Evolutionary conservation across 192 early-diverging fungal species (phyloP), one percentile per base, ranked within the genome.

Genomic region (Umbelopsis vinacea): DNA sequence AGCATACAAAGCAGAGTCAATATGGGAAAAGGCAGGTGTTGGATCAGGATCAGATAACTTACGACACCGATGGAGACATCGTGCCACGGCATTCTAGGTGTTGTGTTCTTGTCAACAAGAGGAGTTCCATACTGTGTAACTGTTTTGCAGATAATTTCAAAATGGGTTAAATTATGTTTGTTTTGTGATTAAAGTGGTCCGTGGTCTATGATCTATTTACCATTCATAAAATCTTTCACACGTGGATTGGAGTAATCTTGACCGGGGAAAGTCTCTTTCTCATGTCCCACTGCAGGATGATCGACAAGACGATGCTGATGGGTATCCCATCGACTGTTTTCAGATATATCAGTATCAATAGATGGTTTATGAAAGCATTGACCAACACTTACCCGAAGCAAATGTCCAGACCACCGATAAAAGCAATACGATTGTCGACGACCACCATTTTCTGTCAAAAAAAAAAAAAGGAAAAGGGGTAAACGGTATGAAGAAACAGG

Each of bases 191-290:
- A 19, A 46, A 14, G 2, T 9, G 43, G 15, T 50, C n/a, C 6
- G 2, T 9, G 43, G 15, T 50, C n/a, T 1, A 29, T 47, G 15
- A 43, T 37, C 22, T 26, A 3, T 26, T 67, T 82, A 88, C 87
- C 83, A 76, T 85, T 79, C 2, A 52, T 8, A 74, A 88, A 88
- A 79, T 97, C 95, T 67, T 91, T 91, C 72, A 95, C 87, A 21
- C 95, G 90, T 35, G 95, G 92, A 73, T 97, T 95, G 68, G 89
- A 91, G 79, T 93, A 97, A 79, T 97, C 95, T 86, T 92, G 92
- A 6, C 92, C 93, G 37, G 90, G 85, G 75, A 81, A 88, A n/a
- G 86, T 73, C 38, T 78, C 77, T 8, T 82, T 48, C n/a, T 84
- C 60, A 46, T 87, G 75, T 2, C 79, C 80, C 33, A 46, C 11